Base-by-base conservation (phyloP, 2,329 filamentous ascomycete genomes). In the Sphaerulina musiva region DNA sequence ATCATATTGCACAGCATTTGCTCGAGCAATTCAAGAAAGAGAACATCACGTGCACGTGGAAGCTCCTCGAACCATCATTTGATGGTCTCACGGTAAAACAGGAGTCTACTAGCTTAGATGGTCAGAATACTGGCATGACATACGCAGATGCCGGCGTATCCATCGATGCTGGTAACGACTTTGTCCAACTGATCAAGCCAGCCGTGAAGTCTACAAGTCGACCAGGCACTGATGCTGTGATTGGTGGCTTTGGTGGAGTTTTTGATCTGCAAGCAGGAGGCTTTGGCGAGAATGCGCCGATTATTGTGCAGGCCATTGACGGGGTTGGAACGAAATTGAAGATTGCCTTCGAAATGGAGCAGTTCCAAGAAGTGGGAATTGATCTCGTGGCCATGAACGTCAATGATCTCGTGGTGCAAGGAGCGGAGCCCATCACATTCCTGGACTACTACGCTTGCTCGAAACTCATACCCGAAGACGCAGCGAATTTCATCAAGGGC, bases 311-410 rank as follows among this genome's bases (percentile, higher is more conserved):
- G 52, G 91, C 90, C 56, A 97, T 96, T 60, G 93, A 98, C 68
- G 93, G 93, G 49, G 90, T 97, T 38, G 93, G 92, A 56, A 97
- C 92, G 46, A 97, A 97, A 76, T 85, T 97, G 64, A 95, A 95
- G 79, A 89, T 98, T 66, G 93, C 93, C 0, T 92, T 96, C 69
- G 82, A 84, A 10, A 87, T 95, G 76, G 80, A 84, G 64, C 89
- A 95, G 74, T 93, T 96, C 73, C 85, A 92, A 71, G 95, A 91
- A 2, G 92, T 98, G 9, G 93, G 93, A 57, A 90, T 98, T 64
- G 93, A 98, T 69, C 81, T 98, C 36, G 93, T 98, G 3, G 93
- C 93, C 62, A 97, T 97, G 92, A 97, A 96, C 71, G 93, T 97
- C 69, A 98, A 98, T 72, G 93, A 98, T 68, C 80, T 98, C 0